These are phyloP conservation scores for Articulospora tetracladia DNA, from an alignment of 495 filamentous ascomycete genomes.

Conservation along the genomic window DNA sequence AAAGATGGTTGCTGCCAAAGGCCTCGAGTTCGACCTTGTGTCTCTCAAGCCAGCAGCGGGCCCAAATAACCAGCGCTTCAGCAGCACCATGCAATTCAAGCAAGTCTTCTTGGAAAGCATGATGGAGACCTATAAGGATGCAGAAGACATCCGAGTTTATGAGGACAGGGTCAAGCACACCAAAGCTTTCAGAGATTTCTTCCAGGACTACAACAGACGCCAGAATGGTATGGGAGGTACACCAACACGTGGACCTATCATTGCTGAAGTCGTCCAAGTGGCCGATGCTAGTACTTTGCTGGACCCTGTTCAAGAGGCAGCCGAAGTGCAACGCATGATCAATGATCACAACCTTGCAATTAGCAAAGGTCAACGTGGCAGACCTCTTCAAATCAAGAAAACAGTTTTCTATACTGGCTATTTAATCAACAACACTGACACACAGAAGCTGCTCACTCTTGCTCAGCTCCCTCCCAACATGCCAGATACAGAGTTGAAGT, in stretches of 20 bases:
- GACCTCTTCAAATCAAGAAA: constrained; percentile 68
- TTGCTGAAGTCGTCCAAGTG: constrained; percentile 82
- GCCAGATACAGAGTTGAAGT: constrained; percentile 64
- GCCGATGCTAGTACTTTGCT: constrained; percentile 69
- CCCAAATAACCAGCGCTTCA: constrained; percentile 70
- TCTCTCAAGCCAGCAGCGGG: constrained; percentile 82
- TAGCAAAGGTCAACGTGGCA: constrained; percentile 24
- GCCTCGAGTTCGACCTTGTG: constrained; percentile 84
- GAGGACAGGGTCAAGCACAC: constrained; percentile 60
- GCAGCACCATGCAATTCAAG: constrained; percentile 83
- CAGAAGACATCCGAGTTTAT: constrained; percentile 73
- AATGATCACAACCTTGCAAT: constrained; percentile 72
- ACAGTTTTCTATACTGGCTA: constrained; percentile 95
- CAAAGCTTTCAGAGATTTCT: constrained; percentile 77
- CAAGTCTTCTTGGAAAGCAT: constrained; percentile 74
- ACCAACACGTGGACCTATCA: constrained; percentile 55
- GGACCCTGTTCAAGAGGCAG: constrained; percentile 79
- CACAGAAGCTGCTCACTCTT: constrained; percentile 63
- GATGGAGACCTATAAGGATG: constrained; percentile 76
- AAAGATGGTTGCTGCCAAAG: constrained; percentile 74
- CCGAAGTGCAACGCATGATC: constrained; percentile 84
- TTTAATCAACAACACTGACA: constrained; percentile 66
- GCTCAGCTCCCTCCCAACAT: constrained; percentile 56
- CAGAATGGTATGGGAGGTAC: constrained; percentile 31
- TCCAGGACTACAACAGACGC: constrained; percentile 64